Base-by-base conservation (phyloP, 768 basidiomycete genomes). In the Trametes sanguinea region DNA sequence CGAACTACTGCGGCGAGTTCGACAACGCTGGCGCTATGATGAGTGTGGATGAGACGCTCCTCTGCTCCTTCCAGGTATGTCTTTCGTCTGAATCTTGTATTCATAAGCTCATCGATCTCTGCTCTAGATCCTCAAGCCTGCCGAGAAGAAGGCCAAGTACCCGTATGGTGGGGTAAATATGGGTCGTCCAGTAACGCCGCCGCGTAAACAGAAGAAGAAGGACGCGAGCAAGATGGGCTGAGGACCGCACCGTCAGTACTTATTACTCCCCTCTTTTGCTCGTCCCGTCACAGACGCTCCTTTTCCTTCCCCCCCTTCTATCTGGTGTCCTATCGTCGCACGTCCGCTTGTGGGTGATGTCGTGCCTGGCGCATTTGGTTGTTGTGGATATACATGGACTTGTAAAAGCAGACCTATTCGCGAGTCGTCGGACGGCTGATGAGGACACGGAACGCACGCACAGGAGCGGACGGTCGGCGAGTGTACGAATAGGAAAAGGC, bases 21-120 rank as follows among this genome's bases (percentile, higher is more conserved):
- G 96, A 99, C 76, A 99, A 99, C 75, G 95, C 96, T 4, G 96
- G 96, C 40, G 96, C 96, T 37, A 99, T 99, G 96, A 99, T 98
- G 96, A 95, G 92, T 71, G 96, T 99, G 45, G 96, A 98, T 70
- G 96, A 98, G 77, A 97, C 96, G 8, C 76, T 98, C 66, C 75
- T 98, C 66, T 98, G 96, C 78, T 98, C 95, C 7, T 98, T 98
- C 93, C 96, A 98, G 78, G 94, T 95, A 65, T 51, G 69, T 57
- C 7, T 16, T 16, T 30, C 14, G 44, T 42, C 10, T 60, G 54
- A 51, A 35, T 35, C 27, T 60, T 39, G 43, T 43, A 60, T 51
- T 46, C 35, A 48, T 44, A 40, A 29, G 30, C 53, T 59, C 42
- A 35, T 32, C 54, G 43, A 39, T 14, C 27, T 7, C 14, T 42